These are phyloP conservation scores for Ceratocystis harringtonii DNA, from an alignment of 2,329 filamentous ascomycete genomes.

Conservation along the genomic window DNA sequence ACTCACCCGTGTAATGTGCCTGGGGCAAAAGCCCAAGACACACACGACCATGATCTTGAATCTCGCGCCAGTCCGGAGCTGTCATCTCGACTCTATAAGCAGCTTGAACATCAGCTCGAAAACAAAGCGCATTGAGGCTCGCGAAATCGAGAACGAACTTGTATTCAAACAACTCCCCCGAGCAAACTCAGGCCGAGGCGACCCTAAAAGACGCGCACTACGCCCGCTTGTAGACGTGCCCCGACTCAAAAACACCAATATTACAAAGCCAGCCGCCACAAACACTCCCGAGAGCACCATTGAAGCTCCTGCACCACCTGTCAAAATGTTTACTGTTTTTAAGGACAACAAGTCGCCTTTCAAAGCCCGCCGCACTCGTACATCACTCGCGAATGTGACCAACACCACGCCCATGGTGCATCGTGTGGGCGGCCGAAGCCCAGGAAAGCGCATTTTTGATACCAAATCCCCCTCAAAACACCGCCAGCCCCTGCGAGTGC, in stretches of 20 bases:
- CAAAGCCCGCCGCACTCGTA: constrained; percentile 21
- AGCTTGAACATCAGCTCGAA: constrained; percentile 90
- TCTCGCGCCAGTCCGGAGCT: constrained; percentile 76
- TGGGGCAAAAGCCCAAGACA: constrained; percentile 79
- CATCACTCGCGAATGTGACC: constrained; percentile 5
- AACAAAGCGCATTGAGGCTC: constrained; percentile 89
- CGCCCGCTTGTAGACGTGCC: constrained; percentile 40
- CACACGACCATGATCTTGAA: constrained; percentile 96
- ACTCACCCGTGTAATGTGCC: constrained; percentile 85
- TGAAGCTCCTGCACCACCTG: constrained; percentile 49
- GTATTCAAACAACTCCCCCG: constrained; percentile 64
- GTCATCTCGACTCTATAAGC: constrained; percentile 84
- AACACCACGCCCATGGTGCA: constrained; percentile 8
- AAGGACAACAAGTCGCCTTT: constrained; percentile 46
- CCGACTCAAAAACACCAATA: neutral
- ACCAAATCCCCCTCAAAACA: constrained; percentile 14
- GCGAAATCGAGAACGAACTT: constrained; percentile 90
- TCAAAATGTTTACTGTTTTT: constrained; percentile 77
- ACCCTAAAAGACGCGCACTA: constrained; percentile 55
- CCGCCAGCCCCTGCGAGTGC: constrained; percentile 6
- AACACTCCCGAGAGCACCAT: constrained; percentile 24
- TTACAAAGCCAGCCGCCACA: constrained; percentile 19
- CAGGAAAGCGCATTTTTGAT: constrained; percentile 7
- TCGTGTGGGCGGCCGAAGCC: neutral
- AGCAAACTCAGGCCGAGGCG: constrained; percentile 30